A percentile compares a stretch with the other conserved stretches of the same genome.
Evolutionary conservation across 2,329 filamentous ascomycete species (phyloP).

Genomic region (Curvularia eragrostidis): DNA sequence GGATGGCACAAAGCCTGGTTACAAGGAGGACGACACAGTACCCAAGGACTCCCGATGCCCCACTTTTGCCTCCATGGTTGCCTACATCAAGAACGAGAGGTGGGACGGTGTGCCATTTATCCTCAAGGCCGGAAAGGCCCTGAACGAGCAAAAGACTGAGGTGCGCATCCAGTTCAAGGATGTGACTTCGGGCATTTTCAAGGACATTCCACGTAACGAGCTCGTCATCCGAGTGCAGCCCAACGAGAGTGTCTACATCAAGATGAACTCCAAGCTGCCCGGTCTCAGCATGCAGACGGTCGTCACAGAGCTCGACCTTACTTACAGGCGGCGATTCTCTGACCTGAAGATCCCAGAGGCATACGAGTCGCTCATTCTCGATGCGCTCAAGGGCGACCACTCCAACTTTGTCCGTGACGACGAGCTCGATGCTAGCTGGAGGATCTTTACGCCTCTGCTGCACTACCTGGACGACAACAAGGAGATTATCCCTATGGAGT

Average conservation of each 20-base stretch:
- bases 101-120: slow-evolving; percentile 99
- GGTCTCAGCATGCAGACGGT: slow-evolving; percentile 99
- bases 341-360: slow-evolving; percentile 99
- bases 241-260: slow-evolving; percentile 99
- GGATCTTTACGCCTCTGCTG: slow-evolving; percentile 95
- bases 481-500: slow-evolving; percentile 99
- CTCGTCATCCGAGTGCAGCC: slow-evolving; percentile 99
- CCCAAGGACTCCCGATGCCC: slow-evolving; percentile 97
- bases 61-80: slow-evolving; percentile 96
- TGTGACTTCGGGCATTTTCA: slow-evolving; percentile 98
- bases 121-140: slow-evolving; percentile 96
- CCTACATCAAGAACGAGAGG: slow-evolving; percentile 99
- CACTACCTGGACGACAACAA: slow-evolving; percentile 99
- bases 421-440: slow-evolving; percentile 97
- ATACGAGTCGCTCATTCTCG: slow-evolving; percentile 96
- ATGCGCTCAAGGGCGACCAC: slow-evolving; percentile 98
- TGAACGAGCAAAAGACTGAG: slow-evolving; percentile 99
- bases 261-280: slow-evolving; percentile 99
- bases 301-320: slow-evolving; percentile 96
- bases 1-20: slow-evolving; percentile 93
- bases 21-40: slow-evolving; percentile 98
- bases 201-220: slow-evolving; percentile 99
- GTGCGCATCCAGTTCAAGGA: slow-evolving; percentile 99
- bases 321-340: slow-evolving; percentile 97
- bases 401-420: slow-evolving; percentile 78